A percentile compares a stretch with the other conserved stretches of the same genome.
These are phyloP conservation scores for Cairneyella variabilis DNA, from an alignment of 495 filamentous ascomycete species.

Conservation along the genomic window DNA sequence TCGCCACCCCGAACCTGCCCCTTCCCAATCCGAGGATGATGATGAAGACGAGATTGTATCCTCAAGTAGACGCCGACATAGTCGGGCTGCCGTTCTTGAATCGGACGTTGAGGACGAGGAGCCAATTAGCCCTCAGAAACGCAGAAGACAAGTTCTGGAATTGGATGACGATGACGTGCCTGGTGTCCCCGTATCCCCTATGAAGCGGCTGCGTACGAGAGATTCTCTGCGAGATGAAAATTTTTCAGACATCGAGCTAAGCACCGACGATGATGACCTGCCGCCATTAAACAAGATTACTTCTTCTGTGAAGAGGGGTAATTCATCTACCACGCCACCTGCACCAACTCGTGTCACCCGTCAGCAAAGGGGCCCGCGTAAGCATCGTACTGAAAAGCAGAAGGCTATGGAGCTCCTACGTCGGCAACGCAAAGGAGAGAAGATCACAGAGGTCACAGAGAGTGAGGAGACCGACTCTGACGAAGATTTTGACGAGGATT, in stretches of 20 bases:
- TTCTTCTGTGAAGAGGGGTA: constrained; percentile 15
- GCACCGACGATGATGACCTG: constrained; percentile 18
- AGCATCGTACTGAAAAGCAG: constrained; percentile 37
- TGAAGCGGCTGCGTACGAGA: not conserved
- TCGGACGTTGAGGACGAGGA: constrained; percentile 42
- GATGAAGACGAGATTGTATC: constrained; percentile 2
- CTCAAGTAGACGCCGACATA: not conserved
- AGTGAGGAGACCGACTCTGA: constrained; percentile 23
- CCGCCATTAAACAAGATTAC: constrained; percentile 21
- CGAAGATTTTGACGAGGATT: constrained; percentile 36
- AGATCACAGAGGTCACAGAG: constrained; percentile 36
- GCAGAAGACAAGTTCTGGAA: too few species aligned
- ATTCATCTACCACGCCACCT: constrained; percentile 24
- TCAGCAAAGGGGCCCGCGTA: constrained; percentile 2
- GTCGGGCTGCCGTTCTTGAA: constrained; percentile 9
- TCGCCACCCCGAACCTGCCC: too few species aligned
- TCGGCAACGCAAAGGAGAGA: constrained; percentile 55
- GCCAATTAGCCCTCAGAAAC: too few species aligned
- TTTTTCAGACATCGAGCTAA: not conserved
- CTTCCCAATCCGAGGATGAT: too few species aligned
- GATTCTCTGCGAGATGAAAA: not conserved
- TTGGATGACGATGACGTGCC: not conserved
- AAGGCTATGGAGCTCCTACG: constrained; percentile 51
- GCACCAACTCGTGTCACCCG: constrained; percentile 14
- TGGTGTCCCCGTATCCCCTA: not conserved